Conservation (phyloP, 495 filamentous ascomycete species). For the Aspergillus cavernicola region DNA sequence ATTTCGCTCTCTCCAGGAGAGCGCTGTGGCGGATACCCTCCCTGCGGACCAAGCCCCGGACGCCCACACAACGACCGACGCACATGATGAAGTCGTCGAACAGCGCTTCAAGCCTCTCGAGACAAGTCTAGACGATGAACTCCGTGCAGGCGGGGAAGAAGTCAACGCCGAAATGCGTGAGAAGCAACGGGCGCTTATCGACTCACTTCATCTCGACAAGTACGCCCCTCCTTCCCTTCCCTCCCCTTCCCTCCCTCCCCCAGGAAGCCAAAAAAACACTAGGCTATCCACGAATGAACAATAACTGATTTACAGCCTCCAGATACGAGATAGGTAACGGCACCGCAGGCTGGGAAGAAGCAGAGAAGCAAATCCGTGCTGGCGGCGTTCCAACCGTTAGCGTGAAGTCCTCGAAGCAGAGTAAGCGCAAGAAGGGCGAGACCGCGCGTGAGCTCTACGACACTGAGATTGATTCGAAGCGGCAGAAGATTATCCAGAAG, state of each 20-base stretch:
- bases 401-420: conserved; percentile 64
- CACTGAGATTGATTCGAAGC: conserved; percentile 45
- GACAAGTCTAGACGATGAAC: conserved; percentile 76
- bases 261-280: background rate
- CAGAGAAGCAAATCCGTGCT: conserved; percentile 69
- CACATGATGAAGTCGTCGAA: conserved; percentile 60
- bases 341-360: conserved; percentile 70
- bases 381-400: conserved; percentile 71
- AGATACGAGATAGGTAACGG: conserved; percentile 81
- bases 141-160: conserved; percentile 78
- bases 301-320: conserved; percentile 42
- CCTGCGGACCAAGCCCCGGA: conserved; percentile 51
- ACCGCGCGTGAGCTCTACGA: conserved; percentile 52
- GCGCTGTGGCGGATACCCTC: conserved; percentile 66
- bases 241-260: background rate
- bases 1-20: conserved; percentile 71
- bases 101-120: conserved; percentile 64
- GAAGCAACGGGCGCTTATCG: conserved; percentile 81
- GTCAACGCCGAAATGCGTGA: conserved; percentile 63
- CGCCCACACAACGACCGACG: conserved; percentile 53
- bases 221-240: conserved; percentile 45
- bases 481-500: conserved; percentile 50
- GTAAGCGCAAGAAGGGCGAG: conserved; percentile 77
- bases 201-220: conserved; percentile 83
- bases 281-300: conserved; percentile 31